Conservation (phyloP, 2,329 filamentous ascomycete species). For the Aspergillus brasiliensis region DNA sequence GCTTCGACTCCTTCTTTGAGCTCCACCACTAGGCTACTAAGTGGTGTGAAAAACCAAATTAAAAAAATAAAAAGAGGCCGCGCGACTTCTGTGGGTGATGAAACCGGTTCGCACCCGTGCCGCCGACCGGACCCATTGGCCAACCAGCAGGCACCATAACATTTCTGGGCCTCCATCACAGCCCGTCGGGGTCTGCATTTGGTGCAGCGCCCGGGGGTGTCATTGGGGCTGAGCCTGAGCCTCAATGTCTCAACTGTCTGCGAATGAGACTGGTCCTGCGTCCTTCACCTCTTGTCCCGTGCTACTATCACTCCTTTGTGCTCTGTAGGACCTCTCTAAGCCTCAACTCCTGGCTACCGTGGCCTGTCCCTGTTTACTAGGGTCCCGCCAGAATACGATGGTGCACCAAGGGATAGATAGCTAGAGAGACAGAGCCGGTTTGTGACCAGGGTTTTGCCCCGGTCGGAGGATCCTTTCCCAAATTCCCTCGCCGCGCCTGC, state of each 20-base stretch:
- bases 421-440: neutral
- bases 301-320: neutral
- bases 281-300: neutral
- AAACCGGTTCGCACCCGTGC: constrained; percentile 10
- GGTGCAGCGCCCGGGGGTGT: constrained; percentile 7
- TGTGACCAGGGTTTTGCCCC: neutral
- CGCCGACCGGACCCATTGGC: constrained; percentile 13
- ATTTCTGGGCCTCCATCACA: constrained; percentile 4
- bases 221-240: constrained; percentile 10
- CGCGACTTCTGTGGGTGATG: constrained; percentile 3
- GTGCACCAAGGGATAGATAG: neutral
- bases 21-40: neutral
- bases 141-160: constrained; percentile 7
- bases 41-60: too few species aligned
- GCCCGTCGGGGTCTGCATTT: constrained; percentile 17
- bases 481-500: constrained; percentile 30
- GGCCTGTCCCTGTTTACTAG: neutral
- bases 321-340: neutral
- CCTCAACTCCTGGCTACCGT: neutral
- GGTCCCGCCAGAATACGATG: neutral
- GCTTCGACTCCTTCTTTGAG: neutral
- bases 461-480: constrained; percentile 18
- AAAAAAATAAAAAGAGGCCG: neutral
- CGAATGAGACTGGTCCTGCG: neutral
- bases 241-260: constrained; percentile 5